Percentiles rank a stretch among this genome's conserved stretches.
Evolutionary conservation across 2,329 filamentous ascomycete genomes (phyloP).

Genomic region (Leptographium procerum): DNA sequence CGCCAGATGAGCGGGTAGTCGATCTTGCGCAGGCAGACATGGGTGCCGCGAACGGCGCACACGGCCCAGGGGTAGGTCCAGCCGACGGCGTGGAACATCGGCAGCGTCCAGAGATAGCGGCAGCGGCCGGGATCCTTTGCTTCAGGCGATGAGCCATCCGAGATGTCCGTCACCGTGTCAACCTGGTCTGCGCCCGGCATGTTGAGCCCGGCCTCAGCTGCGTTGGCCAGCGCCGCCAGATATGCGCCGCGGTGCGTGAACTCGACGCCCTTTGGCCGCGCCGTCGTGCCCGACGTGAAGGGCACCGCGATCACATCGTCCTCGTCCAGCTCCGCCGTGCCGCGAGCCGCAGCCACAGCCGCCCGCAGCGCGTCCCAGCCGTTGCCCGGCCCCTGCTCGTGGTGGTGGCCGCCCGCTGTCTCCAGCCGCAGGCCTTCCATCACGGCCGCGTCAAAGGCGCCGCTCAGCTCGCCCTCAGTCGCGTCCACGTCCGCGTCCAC

Average conservation of each 20-base stretch:
- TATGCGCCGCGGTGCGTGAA: conserved; percentile 85
- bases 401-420: conserved; percentile 31
- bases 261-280: conserved; percentile 82
- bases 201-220: conserved; percentile 82
- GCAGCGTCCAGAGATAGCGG: conserved; percentile 83
- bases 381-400: conserved; percentile 25
- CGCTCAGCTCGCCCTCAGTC: conserved; percentile 59
- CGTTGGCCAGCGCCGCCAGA: conserved; percentile 70
- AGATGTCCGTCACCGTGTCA: too few relatives aligned
- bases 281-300: conserved; percentile 90
- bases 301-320: conserved; percentile 76
- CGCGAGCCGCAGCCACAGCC: conserved; percentile 25
- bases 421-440: conserved; percentile 71
- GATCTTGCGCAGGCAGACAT: conserved; percentile 89
- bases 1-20: conserved; percentile 91
- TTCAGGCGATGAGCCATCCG: too few relatives aligned
- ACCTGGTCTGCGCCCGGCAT: neutral
- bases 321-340: conserved; percentile 47
- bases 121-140: conserved; percentile 46
- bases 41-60: conserved; percentile 80
- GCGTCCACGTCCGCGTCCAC: conserved; percentile 75
- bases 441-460: conserved; percentile 75
- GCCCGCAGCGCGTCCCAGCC: conserved; percentile 71
- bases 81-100: conserved; percentile 67
- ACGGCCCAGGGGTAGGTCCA: conserved; percentile 91